phyloP scores from a whole-genome alignment of 1,284 basidiomycete species.

The Trichosporon sp. region DNA sequence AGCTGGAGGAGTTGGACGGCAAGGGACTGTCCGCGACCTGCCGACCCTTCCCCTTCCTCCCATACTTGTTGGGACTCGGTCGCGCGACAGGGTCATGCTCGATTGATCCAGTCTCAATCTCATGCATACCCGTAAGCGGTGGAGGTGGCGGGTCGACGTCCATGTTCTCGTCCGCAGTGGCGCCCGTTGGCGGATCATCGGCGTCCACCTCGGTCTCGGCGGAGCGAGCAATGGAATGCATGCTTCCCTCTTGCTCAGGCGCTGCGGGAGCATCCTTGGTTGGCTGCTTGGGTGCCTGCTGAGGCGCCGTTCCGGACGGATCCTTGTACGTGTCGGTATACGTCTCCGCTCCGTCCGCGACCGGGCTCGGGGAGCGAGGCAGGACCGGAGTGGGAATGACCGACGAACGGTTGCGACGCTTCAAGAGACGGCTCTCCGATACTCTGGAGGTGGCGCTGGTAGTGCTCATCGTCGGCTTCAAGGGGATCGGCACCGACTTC shows the following conservation, averaged over 20 bases:
- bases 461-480: neutral
- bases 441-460: neutral
- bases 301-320: neutral
- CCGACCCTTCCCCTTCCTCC: neutral
- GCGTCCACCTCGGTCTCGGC: neutral
- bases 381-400: neutral
- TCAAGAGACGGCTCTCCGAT: neutral
- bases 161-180: neutral
- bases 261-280: neutral
- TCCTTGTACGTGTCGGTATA: slow-evolving; percentile 14
- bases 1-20: slow-evolving; percentile 19
- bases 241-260: neutral
- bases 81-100: neutral
- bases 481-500: neutral
- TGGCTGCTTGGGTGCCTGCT: too few relatives aligned
- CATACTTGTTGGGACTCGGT: slow-evolving; percentile 7
- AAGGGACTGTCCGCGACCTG: neutral
- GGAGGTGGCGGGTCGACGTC: neutral
- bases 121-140: neutral
- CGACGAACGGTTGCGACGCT: neutral
- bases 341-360: neutral
- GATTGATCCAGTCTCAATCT: neutral
- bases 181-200: neutral
- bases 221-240: neutral
- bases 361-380: neutral